Evolutionary conservation across 2,329 filamentous ascomycete genomes (phyloP).

Genomic region (Pseudogymnoascus sp.): DNA sequence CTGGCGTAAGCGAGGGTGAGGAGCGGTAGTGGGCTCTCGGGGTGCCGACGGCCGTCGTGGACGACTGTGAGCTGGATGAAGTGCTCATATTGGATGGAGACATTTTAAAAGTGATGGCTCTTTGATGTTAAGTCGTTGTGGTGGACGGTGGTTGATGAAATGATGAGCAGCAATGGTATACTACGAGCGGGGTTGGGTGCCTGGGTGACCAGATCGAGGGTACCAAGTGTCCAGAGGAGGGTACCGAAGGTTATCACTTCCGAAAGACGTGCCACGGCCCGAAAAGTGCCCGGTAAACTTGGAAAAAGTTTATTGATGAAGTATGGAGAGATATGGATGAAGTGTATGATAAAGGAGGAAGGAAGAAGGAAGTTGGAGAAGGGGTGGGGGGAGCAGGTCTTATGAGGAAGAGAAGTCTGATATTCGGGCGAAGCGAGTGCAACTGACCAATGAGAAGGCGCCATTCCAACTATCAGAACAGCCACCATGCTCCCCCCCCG

Average conservation of each 20-base stretch:
- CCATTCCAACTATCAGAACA: not conserved
- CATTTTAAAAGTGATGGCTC: conserved; percentile 19
- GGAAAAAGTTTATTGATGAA: conserved; percentile 20
- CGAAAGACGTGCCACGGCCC: conserved; percentile 19
- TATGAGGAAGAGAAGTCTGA: conserved; percentile 11
- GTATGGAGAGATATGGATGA: conserved; percentile 14
- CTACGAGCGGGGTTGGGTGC: conserved; percentile 11
- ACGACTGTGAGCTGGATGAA: conserved; percentile 11
- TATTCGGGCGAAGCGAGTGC: not conserved
- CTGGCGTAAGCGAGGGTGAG: not conserved
- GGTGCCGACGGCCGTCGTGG: conserved; percentile 7
- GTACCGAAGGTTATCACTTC: conserved; percentile 16
- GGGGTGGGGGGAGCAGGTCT: conserved; percentile 21
- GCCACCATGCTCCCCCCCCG: not conserved
- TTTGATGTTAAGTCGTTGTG: conserved; percentile 9
- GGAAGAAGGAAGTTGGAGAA: conserved; percentile 23
- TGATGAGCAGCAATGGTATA: not conserved
- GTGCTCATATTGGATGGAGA: conserved; percentile 13
- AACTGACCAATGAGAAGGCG: not conserved
- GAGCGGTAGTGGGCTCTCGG: not conserved
- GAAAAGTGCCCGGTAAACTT: conserved; percentile 18
- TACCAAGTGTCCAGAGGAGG: conserved; percentile 20
- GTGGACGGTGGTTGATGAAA: not conserved
- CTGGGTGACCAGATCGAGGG: conserved; percentile 25
- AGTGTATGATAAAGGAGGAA: conserved; percentile 16